These are phyloP conservation scores for Erysimum cheiri DNA, from an alignment of 441 rosid genomes.

Conservation along the genomic window DNA sequence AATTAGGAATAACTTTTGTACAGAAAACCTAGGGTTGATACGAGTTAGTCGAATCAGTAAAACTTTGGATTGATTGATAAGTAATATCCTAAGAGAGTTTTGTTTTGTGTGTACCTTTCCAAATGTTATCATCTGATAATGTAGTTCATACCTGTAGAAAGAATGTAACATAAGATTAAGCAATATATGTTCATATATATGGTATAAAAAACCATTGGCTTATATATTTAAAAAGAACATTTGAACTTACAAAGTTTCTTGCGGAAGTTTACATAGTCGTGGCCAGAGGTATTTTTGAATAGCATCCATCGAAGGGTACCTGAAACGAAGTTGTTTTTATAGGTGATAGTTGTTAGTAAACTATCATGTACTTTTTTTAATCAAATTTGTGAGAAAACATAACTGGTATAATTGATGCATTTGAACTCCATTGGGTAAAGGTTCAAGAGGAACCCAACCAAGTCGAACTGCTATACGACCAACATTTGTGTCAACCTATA, in stretches of 20 bases:
- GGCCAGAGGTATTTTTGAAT: constrained; percentile 84
- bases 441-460: constrained; percentile 75
- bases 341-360: neutral
- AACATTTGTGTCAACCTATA: constrained; percentile 80
- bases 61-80: neutral
- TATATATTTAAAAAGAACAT: neutral
- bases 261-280: constrained; percentile 59
- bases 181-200: neutral
- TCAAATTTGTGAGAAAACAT: constrained; percentile 17
- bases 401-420: constrained; percentile 68
- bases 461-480: constrained; percentile 72
- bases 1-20: constrained; percentile 68
- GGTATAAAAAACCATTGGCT: neutral
- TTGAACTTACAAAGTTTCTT: constrained; percentile 41
- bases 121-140: constrained; percentile 82
- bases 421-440: constrained; percentile 65
- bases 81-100: neutral
- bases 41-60: neutral
- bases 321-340: constrained; percentile 21
- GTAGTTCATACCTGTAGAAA: constrained; percentile 65
- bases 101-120: constrained; percentile 66
- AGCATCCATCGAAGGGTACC: constrained; percentile 70
- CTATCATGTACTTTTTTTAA: neutral
- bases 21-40: constrained; percentile 60
- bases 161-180: constrained; percentile 15